These are phyloP conservation scores for Macrophomina tecta DNA, from an alignment of 2,329 filamentous ascomycete species.

Conservation along the genomic window DNA sequence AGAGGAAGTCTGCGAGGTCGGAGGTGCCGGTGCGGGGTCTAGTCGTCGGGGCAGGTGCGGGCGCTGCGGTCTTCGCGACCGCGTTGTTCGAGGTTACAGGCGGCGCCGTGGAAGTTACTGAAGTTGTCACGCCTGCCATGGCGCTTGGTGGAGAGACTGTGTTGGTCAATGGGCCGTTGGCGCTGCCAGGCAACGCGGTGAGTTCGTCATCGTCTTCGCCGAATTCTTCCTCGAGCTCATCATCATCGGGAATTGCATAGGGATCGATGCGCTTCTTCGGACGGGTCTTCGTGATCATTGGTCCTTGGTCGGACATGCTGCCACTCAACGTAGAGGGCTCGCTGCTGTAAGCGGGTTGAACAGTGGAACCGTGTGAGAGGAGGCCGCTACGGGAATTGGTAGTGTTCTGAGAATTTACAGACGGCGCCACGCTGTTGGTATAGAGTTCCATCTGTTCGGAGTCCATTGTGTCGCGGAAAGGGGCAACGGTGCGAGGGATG, in stretches of 20 bases:
- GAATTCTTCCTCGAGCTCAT: constrained; percentile 35
- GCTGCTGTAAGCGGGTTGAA: constrained; percentile 46
- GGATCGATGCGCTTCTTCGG: constrained; percentile 80
- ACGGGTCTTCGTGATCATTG: constrained; percentile 36
- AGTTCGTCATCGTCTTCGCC: constrained; percentile 63
- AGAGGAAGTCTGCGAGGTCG: constrained; percentile 73
- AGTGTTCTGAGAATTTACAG: constrained; percentile 49
- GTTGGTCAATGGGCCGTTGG: not conserved
- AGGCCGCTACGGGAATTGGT: constrained; percentile 78
- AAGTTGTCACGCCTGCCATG: constrained; percentile 34
- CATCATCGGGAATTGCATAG: constrained; percentile 79
- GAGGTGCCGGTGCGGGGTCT: constrained; percentile 50
- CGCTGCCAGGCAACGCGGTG: constrained; percentile 48
- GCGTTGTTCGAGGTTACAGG: constrained; percentile 31
- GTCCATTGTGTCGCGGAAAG: constrained; percentile 84
- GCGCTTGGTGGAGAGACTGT: constrained; percentile 38
- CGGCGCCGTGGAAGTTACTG: constrained; percentile 26
- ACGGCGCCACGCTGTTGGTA: constrained; percentile 35
- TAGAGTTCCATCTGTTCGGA: constrained; percentile 67
- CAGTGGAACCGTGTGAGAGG: constrained; percentile 45
- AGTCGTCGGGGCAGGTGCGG: constrained; percentile 32
- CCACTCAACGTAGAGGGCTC: constrained; percentile 40
- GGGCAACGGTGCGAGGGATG: constrained; percentile 82
- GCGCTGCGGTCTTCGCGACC: no score
- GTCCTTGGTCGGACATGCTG: constrained; percentile 9